Percentiles rank a stretch among this genome's conserved stretches.
Evolutionary conservation across 2,329 filamentous ascomycete species (phyloP).

Genomic region (Zymoseptoria brevis): DNA sequence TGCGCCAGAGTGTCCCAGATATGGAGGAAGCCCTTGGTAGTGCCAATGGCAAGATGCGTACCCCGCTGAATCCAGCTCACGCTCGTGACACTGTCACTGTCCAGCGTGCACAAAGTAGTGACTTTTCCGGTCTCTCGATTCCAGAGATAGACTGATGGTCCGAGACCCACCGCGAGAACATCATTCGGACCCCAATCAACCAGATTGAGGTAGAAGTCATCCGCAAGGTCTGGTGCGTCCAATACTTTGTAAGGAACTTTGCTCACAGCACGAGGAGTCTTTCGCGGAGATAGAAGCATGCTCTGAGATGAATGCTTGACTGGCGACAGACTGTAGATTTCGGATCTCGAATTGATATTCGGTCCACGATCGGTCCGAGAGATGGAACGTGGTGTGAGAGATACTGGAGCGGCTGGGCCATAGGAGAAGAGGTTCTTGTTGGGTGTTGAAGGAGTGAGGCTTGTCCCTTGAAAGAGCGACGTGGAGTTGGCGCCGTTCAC

Average conservation of each 20-base stretch:
- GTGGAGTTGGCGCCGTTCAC: constrained; percentile 59
- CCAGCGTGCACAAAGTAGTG: constrained; percentile 85
- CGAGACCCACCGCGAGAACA: constrained; percentile 83
- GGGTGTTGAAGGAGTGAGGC: constrained; percentile 83
- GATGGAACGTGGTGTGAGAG: constrained; percentile 58
- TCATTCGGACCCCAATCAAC: constrained; percentile 98
- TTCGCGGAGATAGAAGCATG: constrained; percentile 82
- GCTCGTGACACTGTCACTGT: constrained; percentile 90
- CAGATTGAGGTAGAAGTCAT: constrained; percentile 95
- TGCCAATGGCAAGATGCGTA: constrained; percentile 91
- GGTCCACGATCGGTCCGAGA: constrained; percentile 72
- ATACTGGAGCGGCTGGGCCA: constrained; percentile 78
- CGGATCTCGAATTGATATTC: constrained; percentile 80
- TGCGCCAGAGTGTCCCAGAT: constrained; percentile 94
- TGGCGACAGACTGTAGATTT: constrained; percentile 91
- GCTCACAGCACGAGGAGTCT: constrained; percentile 80
- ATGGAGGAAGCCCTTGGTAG: constrained; percentile 86
- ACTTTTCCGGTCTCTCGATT: constrained; percentile 86
- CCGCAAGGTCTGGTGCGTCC: constrained; percentile 88
- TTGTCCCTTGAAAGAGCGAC: constrained; percentile 58
- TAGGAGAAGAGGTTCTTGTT: constrained; percentile 90
- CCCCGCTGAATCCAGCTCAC: constrained; percentile 96
- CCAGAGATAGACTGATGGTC: constrained; percentile 96
- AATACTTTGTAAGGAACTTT: constrained; percentile 98
- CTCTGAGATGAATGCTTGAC: constrained; percentile 89